Conservation (phyloP, 805 yeast genomes). For the Grigorovia jiainica region DNA sequence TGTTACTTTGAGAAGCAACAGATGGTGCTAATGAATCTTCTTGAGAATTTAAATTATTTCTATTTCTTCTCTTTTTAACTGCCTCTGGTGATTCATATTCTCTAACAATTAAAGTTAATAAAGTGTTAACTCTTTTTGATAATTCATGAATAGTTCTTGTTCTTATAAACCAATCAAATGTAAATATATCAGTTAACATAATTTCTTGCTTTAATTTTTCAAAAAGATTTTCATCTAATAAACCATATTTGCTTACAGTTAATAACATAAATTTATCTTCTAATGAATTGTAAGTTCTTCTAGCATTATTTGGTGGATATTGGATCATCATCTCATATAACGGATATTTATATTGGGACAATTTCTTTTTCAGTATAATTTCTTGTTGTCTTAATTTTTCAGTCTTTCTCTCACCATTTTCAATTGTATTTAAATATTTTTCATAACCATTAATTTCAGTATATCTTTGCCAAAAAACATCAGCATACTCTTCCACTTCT, state of each 20-base stretch:
- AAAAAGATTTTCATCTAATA: constrained; percentile 46
- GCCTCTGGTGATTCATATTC: constrained; percentile 58
- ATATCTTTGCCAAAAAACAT: constrained; percentile 55
- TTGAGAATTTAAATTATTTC: constrained; percentile 6
- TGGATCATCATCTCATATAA: constrained; percentile 53
- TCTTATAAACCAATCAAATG: constrained; percentile 63
- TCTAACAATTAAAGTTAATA: constrained; percentile 57
- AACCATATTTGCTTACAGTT: constrained; percentile 56
- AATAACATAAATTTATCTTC: constrained; percentile 63
- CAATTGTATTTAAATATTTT: constrained; percentile 62
- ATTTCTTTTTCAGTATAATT: constrained; percentile 41
- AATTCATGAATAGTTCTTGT: constrained; percentile 67
- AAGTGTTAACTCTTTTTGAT: constrained; percentile 58
- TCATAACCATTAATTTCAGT: constrained; percentile 59
- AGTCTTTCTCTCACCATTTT: constrained; percentile 59
- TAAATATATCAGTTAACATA: constrained; percentile 46
- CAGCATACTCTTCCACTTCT: constrained; percentile 51
- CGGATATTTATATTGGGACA: constrained; percentile 48
- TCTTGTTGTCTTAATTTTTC: constrained; percentile 49
- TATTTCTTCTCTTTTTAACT: constrained; percentile 38
- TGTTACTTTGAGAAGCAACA: constrained; percentile 6
- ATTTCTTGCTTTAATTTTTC: constrained; percentile 63
- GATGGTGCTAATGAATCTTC: constrained; percentile 10
- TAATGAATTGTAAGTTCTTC: constrained; percentile 54
- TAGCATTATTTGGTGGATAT: constrained; percentile 78